Evolutionary conservation across 805 yeast genomes (phyloP), one percentile per base, ranked within the genome.

Genomic region (Myxozyma geophila): DNA sequence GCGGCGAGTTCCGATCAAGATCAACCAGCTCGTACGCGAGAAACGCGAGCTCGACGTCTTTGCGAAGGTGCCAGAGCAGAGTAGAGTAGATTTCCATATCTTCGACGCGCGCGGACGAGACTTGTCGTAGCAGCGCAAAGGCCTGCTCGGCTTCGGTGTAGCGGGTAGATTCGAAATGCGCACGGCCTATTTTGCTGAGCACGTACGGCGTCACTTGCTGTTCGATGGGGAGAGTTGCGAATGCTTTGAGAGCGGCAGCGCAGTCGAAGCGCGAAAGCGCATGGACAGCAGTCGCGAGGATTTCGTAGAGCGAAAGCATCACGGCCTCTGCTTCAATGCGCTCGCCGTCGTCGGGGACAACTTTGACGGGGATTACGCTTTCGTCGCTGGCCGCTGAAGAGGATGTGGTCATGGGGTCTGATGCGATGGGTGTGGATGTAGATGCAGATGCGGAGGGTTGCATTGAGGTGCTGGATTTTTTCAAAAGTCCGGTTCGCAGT

Each of bases 71-170:
- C 99, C 99, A 93, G 63, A 93, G 79, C 36, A 92, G 79, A 0
- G 98, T 93, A 0, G 97, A 91, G 73, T 85, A 92, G 70, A 87
- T 85, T 72, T 95, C 98, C 95, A 93, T 90, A 73, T 92, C 98
- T 66, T 85, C 86, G 15, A 87, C 74, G 61, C 98, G 81, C 10
- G 92, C 89, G 48, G 93, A 83, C 76, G 92, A 97, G 33, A 87
- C 63, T 59, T 78, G 78, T 58, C 96, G 81, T 60, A 95, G 79
- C 68, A 80, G 81, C 17, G 77, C 76, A 72, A 89, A 93, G 69
- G 82, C 85, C 49, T 78, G 74, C 65, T 86, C 89, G 8, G 96
- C 83, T 74, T 88, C 88, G 62, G 85, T 87, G 76, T 93, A 93
- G 74, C 91, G 89, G 19, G 89, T 93, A 67, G 89, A 85, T 74